Conservation (phyloP, 2,329 filamentous ascomycete species). For the Ceratocystis lukuohia region DNA sequence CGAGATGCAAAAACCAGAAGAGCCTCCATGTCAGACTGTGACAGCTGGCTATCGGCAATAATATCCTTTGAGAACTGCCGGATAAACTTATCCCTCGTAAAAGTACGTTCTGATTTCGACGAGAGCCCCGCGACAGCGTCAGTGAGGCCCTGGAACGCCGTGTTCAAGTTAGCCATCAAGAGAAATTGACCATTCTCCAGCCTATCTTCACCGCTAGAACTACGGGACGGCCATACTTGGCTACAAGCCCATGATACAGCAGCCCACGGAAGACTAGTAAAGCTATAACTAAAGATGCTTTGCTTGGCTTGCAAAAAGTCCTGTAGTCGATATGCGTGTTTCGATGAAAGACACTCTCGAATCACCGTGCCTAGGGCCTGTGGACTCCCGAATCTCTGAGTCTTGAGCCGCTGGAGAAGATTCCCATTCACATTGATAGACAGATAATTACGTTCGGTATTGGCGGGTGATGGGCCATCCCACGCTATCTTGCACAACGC, state of each 20-base stretch:
- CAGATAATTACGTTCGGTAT: constrained; percentile 35
- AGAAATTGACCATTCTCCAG: constrained; percentile 52
- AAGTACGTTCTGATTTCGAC: constrained; percentile 51
- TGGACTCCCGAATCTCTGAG: constrained; percentile 65
- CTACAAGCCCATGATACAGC: constrained; percentile 63
- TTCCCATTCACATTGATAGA: constrained; percentile 45
- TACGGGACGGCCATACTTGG: constrained; percentile 50
- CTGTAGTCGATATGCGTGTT: constrained; percentile 55
- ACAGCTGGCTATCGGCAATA: constrained; percentile 37
- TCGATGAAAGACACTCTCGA: constrained; percentile 54
- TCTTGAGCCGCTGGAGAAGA: constrained; percentile 59
- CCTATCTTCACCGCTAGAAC: constrained; percentile 36
- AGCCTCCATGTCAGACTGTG: constrained; percentile 52
- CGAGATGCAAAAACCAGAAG: constrained; percentile 56
- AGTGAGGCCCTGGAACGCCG: constrained; percentile 41
- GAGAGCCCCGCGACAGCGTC: constrained; percentile 32
- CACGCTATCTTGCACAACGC: constrained; percentile 57
- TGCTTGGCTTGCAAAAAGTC: constrained; percentile 53
- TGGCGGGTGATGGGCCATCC: constrained; percentile 40
- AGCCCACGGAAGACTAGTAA: constrained; percentile 56
- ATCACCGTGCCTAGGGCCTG: constrained; percentile 68
- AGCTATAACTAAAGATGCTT: constrained; percentile 57
- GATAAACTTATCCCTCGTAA: constrained; percentile 51
- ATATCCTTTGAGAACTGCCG: constrained; percentile 43
- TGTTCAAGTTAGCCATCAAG: constrained; percentile 48